Base-by-base conservation (phyloP, 192 early-diverging fungal genomes). In the Lobulomyces angularis region DNA sequence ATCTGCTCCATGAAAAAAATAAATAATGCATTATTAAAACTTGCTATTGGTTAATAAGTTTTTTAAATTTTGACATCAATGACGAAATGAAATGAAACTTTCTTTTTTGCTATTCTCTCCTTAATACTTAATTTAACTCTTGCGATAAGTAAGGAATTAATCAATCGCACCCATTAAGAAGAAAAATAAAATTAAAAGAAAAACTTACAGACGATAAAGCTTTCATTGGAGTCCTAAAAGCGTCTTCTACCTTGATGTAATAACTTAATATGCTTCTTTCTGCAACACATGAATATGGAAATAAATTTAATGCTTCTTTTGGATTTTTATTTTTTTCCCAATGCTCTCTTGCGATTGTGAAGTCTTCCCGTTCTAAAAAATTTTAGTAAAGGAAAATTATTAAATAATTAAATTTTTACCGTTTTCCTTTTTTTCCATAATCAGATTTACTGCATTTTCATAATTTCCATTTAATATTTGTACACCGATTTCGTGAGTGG, bases 401-500 rank as follows among this genome's bases (percentile, higher is more conserved):
- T 18, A 18, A 17, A 37, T 32, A 34, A 36, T n/a, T n/a, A n/a
- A 35, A 6, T 8, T 27, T 46, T 39, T 48, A 80, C 78, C 78
- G 36, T 80, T 86, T 0, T 51, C 45, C n/a, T 88, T 83, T n/a
- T 81, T 82, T 33, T 53, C 70, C 65, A 99, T 46, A 28, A 99
- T 80, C 29, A 90, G 53, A 20, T 88, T 79, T 1, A 82, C 65
- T 0, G 85, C 87, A 9, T 59, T 59, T 7, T 62, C 53, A 79
- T 79, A 95, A 14, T 86, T 56, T 20, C 62, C 67, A 37, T 73
- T 57, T 23, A 99, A 56, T 43, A 91, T 64, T 0, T 74, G 69
- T 1, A 77, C 57, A 3, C 95, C 95, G 17, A 90, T 69, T 12
- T 73, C 57, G 51, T 90, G 81, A 8, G 92, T 92, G 1, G 77